Evolutionary conservation across 177 flowering plant species (phyloP).

Genomic region (Tripterygium wilfordii): DNA sequence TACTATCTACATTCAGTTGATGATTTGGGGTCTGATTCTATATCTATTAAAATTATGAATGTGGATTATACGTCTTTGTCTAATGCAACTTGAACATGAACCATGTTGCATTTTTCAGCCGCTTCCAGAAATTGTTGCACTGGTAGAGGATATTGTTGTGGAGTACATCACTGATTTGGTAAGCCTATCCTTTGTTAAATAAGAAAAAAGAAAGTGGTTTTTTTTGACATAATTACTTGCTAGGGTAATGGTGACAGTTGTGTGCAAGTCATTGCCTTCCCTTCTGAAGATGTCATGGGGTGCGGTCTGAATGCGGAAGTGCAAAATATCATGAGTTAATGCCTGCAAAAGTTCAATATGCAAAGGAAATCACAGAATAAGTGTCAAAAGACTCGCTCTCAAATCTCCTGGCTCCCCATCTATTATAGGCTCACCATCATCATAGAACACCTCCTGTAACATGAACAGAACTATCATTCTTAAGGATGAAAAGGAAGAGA

Average conservation of each 20-base stretch:
- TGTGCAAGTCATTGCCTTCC: slow-evolving; percentile 90
- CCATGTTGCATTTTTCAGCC: slow-evolving; percentile 53
- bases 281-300: slow-evolving; percentile 85
- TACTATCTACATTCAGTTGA: too few species aligned
- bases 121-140: slow-evolving; percentile 80
- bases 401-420: slow-evolving; percentile 99
- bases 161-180: slow-evolving; percentile 91
- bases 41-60: too few species aligned
- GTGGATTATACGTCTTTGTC: too few species aligned
- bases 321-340: slow-evolving; percentile 13
- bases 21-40: too few species aligned
- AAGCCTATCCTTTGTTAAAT: slow-evolving; percentile 8
- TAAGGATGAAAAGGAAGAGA: too few species aligned
- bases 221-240: too few species aligned
- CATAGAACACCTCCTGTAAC: slow-evolving; percentile 84
- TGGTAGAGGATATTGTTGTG: slow-evolving; percentile 87
- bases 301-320: slow-evolving; percentile 90
- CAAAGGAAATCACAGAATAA: neutral
- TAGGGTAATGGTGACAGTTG: slow-evolving; percentile 85
- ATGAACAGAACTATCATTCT: too few species aligned
- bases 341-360: slow-evolving; percentile 3
- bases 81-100: too few species aligned
- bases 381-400: slow-evolving; percentile 42
- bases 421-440: slow-evolving; percentile 91
- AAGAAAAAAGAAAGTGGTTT: too few species aligned